Evolutionary conservation across 139 green algal species (phyloP).

Genomic region (Micractinium conductrix): DNA sequence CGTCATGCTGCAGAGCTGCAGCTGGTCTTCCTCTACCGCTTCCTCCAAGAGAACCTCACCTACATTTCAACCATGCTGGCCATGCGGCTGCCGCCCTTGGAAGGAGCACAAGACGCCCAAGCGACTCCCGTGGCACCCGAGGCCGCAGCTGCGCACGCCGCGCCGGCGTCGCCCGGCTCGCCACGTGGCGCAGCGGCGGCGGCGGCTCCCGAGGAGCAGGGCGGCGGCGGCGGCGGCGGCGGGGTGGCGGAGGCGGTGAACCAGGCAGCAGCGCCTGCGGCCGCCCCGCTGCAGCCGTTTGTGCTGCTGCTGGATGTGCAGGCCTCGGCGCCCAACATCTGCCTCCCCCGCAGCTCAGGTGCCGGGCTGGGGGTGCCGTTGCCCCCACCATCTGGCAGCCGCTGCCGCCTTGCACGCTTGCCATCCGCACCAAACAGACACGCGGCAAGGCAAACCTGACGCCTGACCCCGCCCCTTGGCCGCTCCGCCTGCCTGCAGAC

Average conservation of each 20-base stretch:
- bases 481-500: background rate
- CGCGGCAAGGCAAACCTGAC: too few species aligned
- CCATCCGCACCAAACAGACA: too few species aligned
- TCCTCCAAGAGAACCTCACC: conserved; percentile 68
- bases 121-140: background rate
- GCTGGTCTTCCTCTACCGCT: conserved; percentile 90
- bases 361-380: background rate
- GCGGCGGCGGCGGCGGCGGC: background rate
- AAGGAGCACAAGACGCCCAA: background rate
- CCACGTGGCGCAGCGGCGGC: background rate
- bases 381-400: background rate
- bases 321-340: conserved; percentile 79
- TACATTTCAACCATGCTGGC: conserved; percentile 62
- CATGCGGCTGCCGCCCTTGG: conserved; percentile 33
- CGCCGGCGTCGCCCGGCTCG: background rate
- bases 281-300: conserved; percentile 36
- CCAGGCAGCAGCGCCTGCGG: background rate
- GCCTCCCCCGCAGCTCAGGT: conserved; percentile 68
- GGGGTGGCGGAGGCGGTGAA: background rate
- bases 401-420: background rate
- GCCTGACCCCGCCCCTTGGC: background rate
- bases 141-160: background rate
- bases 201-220: background rate
- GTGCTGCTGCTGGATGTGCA: conserved; percentile 80
- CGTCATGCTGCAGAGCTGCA: conserved; percentile 59